Percentiles rank a stretch among this genome's conserved stretches.
These are phyloP conservation scores for Cordyceps farinosa DNA, from an alignment of 2,329 filamentous ascomycete species.

Conservation along the genomic window DNA sequence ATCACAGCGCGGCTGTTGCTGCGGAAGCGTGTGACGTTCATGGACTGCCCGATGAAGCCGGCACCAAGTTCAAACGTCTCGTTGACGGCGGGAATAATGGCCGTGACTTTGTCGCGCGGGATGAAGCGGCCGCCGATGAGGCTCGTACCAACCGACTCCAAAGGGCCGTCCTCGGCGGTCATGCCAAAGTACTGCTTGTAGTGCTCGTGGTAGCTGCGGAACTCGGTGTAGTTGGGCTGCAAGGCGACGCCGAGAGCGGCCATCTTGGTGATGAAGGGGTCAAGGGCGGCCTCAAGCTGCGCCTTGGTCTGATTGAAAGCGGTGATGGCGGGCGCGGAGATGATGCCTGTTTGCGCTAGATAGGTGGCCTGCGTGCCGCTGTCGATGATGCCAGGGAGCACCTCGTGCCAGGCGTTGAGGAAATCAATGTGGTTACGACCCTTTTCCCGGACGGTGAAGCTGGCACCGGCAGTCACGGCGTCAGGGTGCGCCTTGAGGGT, in stretches of 20 bases:
- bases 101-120: conserved; percentile 19
- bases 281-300: conserved; percentile 38
- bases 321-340: conserved; percentile 43
- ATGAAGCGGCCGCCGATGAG: conserved; percentile 27
- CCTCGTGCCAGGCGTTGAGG: conserved; percentile 19
- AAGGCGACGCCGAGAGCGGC: conserved; percentile 20
- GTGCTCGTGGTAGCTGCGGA: conserved; percentile 22
- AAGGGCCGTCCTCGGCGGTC: conserved; percentile 22
- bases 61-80: conserved; percentile 11
- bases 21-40: conserved; percentile 9
- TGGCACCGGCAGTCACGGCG: neutral
- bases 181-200: conserved; percentile 23
- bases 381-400: conserved; percentile 39
- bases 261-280: conserved; percentile 36
- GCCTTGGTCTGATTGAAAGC: conserved; percentile 40
- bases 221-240: conserved; percentile 23
- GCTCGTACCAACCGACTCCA: conserved; percentile 23
- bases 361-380: conserved; percentile 46
- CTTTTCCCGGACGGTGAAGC: neutral
- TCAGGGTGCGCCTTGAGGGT: neutral
- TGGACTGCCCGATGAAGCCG: conserved; percentile 15
- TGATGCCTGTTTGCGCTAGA: conserved; percentile 38
- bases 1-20: conserved; percentile 34
- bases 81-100: conserved; percentile 13
- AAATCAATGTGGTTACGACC: conserved; percentile 14